Conservation (phyloP, 306 rosid genomes). For the Glycyrrhiza uralensis region DNA sequence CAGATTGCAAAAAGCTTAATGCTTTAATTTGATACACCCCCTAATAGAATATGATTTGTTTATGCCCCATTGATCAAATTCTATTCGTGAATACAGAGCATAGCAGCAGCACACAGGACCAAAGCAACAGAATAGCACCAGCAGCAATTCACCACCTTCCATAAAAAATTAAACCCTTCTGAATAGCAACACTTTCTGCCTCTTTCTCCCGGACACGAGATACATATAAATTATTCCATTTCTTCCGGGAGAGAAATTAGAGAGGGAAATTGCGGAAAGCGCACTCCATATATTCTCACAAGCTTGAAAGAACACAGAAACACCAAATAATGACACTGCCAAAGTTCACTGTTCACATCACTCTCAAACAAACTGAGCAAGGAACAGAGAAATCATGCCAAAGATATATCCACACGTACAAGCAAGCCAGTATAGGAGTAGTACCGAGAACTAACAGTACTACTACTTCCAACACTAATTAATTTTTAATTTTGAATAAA, state of each 20-base stretch:
- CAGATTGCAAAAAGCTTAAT: slow-evolving; percentile 6
- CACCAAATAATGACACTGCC: slow-evolving; percentile 7
- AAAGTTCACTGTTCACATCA: slow-evolving; percentile 5
- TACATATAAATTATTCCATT: neutral
- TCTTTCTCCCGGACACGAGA: slow-evolving; percentile 62
- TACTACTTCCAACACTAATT: neutral
- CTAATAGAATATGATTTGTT: neutral
- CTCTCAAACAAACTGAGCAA: slow-evolving; percentile 3
- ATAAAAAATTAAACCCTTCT: neutral
- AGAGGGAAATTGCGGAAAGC: neutral
- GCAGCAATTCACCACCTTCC: slow-evolving; percentile 28
- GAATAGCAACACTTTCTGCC: slow-evolving; percentile 66
- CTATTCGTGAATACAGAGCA: slow-evolving; percentile 7
- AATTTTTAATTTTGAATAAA: neutral
- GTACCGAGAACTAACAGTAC: neutral
- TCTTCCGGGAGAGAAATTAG: slow-evolving; percentile 4
- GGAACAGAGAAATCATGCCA: neutral
- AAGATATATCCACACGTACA: neutral
- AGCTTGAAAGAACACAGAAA: neutral
- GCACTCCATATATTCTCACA: neutral
- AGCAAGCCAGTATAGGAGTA: neutral
- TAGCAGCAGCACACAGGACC: slow-evolving; percentile 21
- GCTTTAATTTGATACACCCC: neutral
- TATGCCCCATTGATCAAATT: neutral
- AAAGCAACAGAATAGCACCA: slow-evolving; percentile 38